Evolutionary conservation across 208 protist genomes (phyloP), one percentile per base, ranked within the genome.

Genomic region (Tritrichomonas foetus): DNA sequence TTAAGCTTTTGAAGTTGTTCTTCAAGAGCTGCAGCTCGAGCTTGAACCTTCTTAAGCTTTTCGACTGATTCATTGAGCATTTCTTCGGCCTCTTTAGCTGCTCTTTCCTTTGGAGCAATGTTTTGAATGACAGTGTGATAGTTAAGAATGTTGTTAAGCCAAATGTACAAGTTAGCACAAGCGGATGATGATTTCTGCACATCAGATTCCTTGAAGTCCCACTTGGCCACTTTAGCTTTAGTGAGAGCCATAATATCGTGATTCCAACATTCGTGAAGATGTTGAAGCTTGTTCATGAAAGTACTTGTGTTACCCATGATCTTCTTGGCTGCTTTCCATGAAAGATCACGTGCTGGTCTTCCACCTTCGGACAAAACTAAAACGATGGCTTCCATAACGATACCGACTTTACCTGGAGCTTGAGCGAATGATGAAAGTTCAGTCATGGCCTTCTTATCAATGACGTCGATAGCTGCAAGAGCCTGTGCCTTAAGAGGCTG

Each of bases 381-480:
- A 72, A 98, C 96, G 47, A 99, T 97, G 80, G 98, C 98, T 82
- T 97, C 97, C 39, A 97, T 97, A 20, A 99, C 98, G 96, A 98
- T 98, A 89, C 97, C 97, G 64, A 99, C 97, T 94, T 98, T 97
- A 1, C 97, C 96, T 66, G 98, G 97, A 57, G 98, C 98, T 94
- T 98, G 98, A 64, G 97, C 97, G 39, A 99, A 97, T 93, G 98
- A 98, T 95, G 99, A 99, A 61, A 99, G 96, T 96, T 99, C 98
- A 25, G 97, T 96, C 57, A 99, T 97, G 69, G 98, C 98, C 14
- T 97, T 97, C 95, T 99, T 99, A 95, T 99, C 97, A n/a, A 99
- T 96, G 22, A 97, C 98, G 95, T 99, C 97, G 50, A 99, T 97
- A 3, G 98, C 98, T 0, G 96, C 97, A 36, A 98, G 95, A 1